A percentile compares a stretch with the other conserved stretches of the same genome.
These are phyloP conservation scores for Nitzschia palea DNA, from an alignment of 108 stramenopile genomes.

Conservation along the genomic window DNA sequence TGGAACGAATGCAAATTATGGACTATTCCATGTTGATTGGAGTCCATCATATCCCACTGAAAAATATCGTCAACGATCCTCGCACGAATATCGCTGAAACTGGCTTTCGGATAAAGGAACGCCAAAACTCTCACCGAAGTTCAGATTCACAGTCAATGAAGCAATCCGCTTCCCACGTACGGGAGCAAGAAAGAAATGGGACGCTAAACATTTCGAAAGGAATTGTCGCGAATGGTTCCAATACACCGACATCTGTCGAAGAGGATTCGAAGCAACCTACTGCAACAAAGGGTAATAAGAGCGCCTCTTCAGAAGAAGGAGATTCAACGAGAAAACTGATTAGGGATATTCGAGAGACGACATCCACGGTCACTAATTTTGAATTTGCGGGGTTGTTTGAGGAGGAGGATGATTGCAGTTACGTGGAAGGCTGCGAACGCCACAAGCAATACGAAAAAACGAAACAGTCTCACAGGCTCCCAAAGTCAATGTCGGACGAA, in stretches of 20 bases:
- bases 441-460: conserved; percentile 8
- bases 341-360: conserved; percentile 74
- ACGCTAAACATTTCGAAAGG: too few species aligned
- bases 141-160: conserved; percentile 6
- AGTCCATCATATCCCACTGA: conserved; percentile 75
- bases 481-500: conserved; percentile 32
- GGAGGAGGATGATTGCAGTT: conserved; percentile 85
- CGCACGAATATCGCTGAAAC: conserved; percentile 22
- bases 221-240: background rate
- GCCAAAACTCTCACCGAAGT: conserved; percentile 8
- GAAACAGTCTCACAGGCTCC: conserved; percentile 7
- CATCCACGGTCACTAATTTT: conserved; percentile 45
- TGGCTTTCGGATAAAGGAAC: conserved; percentile 31
- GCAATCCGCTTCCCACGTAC: background rate
- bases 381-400: conserved; percentile 38
- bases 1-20: conserved; percentile 90
- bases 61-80: conserved; percentile 14
- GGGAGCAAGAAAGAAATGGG: conserved; percentile 1
- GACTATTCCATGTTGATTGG: conserved; percentile 95
- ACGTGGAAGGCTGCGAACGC: conserved; percentile 59
- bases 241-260: background rate
- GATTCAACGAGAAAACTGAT: conserved; percentile 68
- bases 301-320: background rate
- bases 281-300: background rate
- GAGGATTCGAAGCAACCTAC: background rate